phyloP scores from a whole-genome alignment of 2,329 filamentous ascomycete genomes.

The Verticillium longisporum region DNA sequence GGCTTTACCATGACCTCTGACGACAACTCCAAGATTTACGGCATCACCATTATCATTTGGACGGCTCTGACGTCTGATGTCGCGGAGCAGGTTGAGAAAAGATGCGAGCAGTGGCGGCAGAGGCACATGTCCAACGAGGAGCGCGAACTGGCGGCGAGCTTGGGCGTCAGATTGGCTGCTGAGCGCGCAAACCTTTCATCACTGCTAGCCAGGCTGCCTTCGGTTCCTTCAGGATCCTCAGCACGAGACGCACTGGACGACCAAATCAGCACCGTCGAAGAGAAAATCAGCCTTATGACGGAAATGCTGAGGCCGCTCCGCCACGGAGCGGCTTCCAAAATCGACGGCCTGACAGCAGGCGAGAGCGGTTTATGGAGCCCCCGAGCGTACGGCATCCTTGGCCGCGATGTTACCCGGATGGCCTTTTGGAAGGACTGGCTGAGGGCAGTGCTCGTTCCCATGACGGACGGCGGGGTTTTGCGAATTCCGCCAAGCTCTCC shows the following conservation, averaged over 20 bases:
- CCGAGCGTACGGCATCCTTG: constrained; percentile 85
- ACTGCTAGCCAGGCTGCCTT: constrained; percentile 75
- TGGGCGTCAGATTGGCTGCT: constrained; percentile 78
- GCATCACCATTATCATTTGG: constrained; percentile 89
- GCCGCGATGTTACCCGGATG: constrained; percentile 74
- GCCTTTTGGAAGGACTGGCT: constrained; percentile 99
- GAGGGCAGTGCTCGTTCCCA: constrained; percentile 85
- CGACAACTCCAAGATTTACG: constrained; percentile 87
- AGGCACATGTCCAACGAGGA: constrained; percentile 86
- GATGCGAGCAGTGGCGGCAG: constrained; percentile 81
- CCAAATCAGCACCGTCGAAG: constrained; percentile 89
- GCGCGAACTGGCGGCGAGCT: constrained; percentile 81
- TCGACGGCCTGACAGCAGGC: constrained; percentile 90
- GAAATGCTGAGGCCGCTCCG: constrained; percentile 88
- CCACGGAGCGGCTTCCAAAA: constrained; percentile 92
- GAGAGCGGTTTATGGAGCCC: constrained; percentile 96
- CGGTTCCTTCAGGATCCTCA: constrained; percentile 69
- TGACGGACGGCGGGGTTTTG: constrained; percentile 80
- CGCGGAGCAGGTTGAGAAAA: constrained; percentile 74
- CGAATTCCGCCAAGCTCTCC: constrained; percentile 85
- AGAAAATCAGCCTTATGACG: constrained; percentile 95
- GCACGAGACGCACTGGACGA: constrained; percentile 84
- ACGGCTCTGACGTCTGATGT: constrained; percentile 75
- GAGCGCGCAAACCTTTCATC: constrained; percentile 89
- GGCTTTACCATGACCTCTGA: constrained; percentile 96